Conservation (phyloP, 257 asterid genomes). For the Coffea canephora region DNA sequence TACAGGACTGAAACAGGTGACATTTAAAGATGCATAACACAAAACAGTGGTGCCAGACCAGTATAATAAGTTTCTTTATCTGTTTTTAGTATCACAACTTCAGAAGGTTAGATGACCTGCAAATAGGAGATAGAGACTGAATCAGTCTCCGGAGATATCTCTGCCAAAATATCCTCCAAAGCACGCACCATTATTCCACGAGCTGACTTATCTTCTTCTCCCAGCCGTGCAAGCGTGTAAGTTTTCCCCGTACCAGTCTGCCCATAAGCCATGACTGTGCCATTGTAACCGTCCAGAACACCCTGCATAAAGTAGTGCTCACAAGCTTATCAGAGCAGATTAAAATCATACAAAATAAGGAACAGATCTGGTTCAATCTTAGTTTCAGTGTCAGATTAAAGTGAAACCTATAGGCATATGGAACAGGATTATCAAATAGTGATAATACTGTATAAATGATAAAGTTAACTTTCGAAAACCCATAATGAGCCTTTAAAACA, state of each 20-base stretch:
- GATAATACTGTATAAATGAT: neutral
- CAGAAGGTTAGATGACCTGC: conserved; percentile 52
- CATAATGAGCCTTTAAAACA: neutral
- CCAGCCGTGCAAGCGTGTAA: conserved; percentile 77
- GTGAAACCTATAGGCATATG: neutral
- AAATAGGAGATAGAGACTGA: conserved; percentile 66
- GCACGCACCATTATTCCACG: conserved; percentile 96
- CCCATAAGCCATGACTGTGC: conserved; percentile 94
- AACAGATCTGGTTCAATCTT: neutral
- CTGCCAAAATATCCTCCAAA: conserved; percentile 75
- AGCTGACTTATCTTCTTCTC: conserved; percentile 75
- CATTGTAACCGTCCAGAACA: conserved; percentile 93
- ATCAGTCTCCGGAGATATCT: conserved; percentile 61
- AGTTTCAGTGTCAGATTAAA: neutral
- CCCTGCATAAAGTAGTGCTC: conserved; percentile 46
- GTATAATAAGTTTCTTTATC: neutral
- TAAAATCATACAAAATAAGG: neutral
- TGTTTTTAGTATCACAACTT: neutral
- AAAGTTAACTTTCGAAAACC: neutral
- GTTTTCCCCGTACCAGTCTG: conserved; percentile 98
- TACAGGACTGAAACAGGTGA: neutral
- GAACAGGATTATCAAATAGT: neutral
- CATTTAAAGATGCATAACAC: conserved; percentile 8
- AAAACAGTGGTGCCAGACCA: conserved; percentile 9
- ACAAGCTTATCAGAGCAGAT: neutral